Evolutionary conservation across 495 filamentous ascomycete genomes (phyloP), one percentile per base, ranked within the genome.

Genomic region (Viridothelium virens): DNA sequence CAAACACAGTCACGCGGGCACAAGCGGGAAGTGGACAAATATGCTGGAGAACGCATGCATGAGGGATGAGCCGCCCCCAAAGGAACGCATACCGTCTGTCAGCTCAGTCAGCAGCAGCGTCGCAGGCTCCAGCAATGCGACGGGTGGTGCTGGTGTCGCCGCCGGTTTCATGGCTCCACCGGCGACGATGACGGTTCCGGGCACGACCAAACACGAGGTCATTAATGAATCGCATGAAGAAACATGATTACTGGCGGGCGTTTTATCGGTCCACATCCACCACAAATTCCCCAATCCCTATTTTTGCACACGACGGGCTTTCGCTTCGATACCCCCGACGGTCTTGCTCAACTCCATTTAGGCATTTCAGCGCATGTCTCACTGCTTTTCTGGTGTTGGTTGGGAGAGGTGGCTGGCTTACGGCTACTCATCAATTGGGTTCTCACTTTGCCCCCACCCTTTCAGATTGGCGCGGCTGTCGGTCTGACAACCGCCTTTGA

Each of bases 1-100:
- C 63, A 98, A 98, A 80, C 94, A 98, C 71, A 97, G 93, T 74
- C 94, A 98, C 77, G 91, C 89, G 6, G 95, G 94, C 12, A 93
- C 91, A 1, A 96, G 92, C 77, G 94, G 94, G 33, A 97, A 97
- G 74, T 97, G 95, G 94, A 98, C 94, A 25, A 98, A 98, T 76
- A 93, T 96, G 80, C 78, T 98, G 50, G 94, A 98, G 74, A 95
- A 90, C 72, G 91, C 92, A 38, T 97, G 94, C 76, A 96, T 97
- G 93, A 89, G 92, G 77, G 92, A 96, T 68, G 93, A 97, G 76
- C 80, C 84, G 37, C 81, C 81, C 2, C 76, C 72, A 5, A 73
- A 72, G 65, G 73, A 73, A 50, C 67, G 74, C 1, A 36, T 59
- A 36, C 31, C 53, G 31, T 59, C 53, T 36, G 53, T 59, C 53